A percentile compares a stretch with the other conserved stretches of the same genome.
phyloP scores from a whole-genome alignment of 23 red algal genomes.

The Pyropia yezoensis region DNA sequence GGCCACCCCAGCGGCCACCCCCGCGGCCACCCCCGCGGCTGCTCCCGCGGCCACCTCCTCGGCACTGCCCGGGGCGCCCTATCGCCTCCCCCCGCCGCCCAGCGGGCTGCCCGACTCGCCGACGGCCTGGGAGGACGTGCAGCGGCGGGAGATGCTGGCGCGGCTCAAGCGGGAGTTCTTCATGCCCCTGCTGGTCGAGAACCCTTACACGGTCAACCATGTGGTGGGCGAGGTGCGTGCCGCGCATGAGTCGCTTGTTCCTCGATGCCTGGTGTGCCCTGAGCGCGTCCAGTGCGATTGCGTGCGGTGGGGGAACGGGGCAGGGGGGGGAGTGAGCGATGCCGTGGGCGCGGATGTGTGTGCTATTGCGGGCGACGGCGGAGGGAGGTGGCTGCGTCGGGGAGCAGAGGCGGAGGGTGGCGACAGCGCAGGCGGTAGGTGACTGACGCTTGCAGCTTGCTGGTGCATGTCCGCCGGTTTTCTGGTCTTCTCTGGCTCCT shows the following conservation, averaged over 20 bases:
- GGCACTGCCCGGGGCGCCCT: no score
- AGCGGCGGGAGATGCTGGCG: neutral
- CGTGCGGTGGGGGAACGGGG: neutral
- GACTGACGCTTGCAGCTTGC: slow-evolving; percentile 5
- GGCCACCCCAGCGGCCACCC: no score
- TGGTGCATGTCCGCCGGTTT: neutral
- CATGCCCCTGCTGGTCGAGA: slow-evolving; percentile 8
- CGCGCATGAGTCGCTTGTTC: slow-evolving; percentile 6
- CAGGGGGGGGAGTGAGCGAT: no score
- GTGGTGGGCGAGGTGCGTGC: slow-evolving; percentile 52
- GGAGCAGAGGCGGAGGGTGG: no score
- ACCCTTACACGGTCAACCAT: slow-evolving; percentile 56
- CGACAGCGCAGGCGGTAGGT: neutral
- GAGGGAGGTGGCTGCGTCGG: no score
- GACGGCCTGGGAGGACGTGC: no score
- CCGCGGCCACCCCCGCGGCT: no score
- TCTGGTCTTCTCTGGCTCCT: slow-evolving; percentile 17
- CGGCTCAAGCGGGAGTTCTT: neutral
- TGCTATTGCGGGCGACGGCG: no score
- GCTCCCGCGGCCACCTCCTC: no score
- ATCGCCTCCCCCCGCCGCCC: no score
- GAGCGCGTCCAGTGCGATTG: slow-evolving; percentile 6
- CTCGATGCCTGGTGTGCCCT: neutral
- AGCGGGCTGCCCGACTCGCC: no score
- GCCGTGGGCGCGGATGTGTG: no score